Base-by-base conservation (phyloP, 139 green algal species). In the Micractinium conductrix region DNA sequence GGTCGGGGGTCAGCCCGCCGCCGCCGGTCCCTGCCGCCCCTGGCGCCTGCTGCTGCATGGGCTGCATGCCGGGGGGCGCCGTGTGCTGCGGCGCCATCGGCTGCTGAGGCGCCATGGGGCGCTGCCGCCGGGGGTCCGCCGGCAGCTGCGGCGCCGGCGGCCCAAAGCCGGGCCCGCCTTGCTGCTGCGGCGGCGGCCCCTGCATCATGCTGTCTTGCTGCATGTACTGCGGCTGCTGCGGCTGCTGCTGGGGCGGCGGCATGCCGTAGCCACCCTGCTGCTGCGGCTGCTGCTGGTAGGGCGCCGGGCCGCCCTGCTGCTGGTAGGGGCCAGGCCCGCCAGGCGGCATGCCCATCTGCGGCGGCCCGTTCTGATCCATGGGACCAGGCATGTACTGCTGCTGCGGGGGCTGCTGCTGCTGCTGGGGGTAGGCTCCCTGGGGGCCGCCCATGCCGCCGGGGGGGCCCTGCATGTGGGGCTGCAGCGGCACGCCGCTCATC, bases 221-320 rank as follows among this genome's bases (percentile, higher is more conserved):
- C 48, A 58, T 65, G 67, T 74, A 74, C 28, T 38, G n/a, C 67
- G 33, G 60, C 78, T 89, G 83, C 62, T 55, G 12, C 38, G 37
- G 73, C 75, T 63, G 60, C 74, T 74, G 72, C 44, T 78, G 71
- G 22, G 38, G 40, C 40, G 71, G 44, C 26, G 72, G 72, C 26
- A 44, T 44, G 44, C 28, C 42, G 72, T 79, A 79, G 12, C 28
- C 43, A 10, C 43, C 9, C 44, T 44, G 44, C 72, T 55, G 71
- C 26, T 22, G 6, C 17, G 40, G 71, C 24, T 30, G 42, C 68
- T n/a, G 78, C 78, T 84, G 55, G 26, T 33, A 69, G 26, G 67
- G n/a, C 33, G 67, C n/a, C 14, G 67, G 5, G 43, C 67, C 33
- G 44, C 21, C 67, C 67, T 43, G 67, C 28, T 43, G 67, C 70